These are phyloP conservation scores for Cladorrhinum samala DNA, from an alignment of 495 filamentous ascomycete species.

Conservation along the genomic window DNA sequence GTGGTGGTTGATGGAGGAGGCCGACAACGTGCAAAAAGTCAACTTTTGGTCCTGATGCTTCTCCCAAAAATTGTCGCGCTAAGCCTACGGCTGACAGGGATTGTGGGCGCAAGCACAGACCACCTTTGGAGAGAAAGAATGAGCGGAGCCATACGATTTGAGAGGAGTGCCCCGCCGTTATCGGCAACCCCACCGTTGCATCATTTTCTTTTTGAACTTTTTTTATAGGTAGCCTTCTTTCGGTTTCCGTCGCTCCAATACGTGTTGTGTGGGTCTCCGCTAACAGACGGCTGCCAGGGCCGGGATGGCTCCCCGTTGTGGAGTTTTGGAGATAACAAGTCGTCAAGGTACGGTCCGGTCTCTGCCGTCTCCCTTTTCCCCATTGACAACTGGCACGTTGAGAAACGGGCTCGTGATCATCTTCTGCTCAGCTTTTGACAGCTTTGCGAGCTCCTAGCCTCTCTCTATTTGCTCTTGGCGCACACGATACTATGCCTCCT, in stretches of 20 bases:
- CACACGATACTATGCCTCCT: neutral
- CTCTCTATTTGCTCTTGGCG: no score
- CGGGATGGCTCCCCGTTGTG: neutral
- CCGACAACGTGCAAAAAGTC: neutral
- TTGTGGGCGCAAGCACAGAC: conserved; percentile 7
- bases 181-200: neutral
- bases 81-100: conserved; percentile 9
- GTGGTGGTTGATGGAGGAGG: neutral
- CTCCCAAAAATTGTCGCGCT: neutral
- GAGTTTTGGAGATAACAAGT: neutral
- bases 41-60: neutral
- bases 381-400: neutral
- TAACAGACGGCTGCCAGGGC: neutral
- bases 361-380: neutral
- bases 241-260: no score
- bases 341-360: neutral
- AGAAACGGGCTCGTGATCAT: neutral
- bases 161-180: conserved; percentile 3
- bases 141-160: neutral
- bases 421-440: no score
- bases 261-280: no score
- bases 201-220: neutral
- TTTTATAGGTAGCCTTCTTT: no score
- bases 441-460: no score
- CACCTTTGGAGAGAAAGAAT: neutral